Evolutionary conservation across 768 basidiomycete genomes (phyloP), one percentile per base, ranked within the genome.

Genomic region (Suillus subluteus): DNA sequence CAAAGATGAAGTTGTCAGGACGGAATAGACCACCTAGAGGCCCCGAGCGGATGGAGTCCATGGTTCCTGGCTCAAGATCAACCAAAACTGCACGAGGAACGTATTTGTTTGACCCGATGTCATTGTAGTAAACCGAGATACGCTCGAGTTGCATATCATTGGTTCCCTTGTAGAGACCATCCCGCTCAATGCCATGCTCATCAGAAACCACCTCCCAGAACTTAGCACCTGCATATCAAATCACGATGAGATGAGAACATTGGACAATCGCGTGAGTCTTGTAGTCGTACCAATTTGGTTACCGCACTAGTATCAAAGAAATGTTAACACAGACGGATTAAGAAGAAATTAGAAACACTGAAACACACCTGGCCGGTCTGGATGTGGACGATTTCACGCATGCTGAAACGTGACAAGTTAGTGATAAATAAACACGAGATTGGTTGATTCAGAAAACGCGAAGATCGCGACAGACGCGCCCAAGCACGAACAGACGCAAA

Each of bases 301-400:
- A 87, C 97, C 97, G 80, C 97, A 99, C 94, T 91, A 72, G 40
- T 46, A 74, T 72, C 68, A 69, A 76, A 74, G 71, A 69, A 66
- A 71, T 69, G 65, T 72, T 62, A 69, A 68, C 66, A 78, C 66
- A 72, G 78, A 73, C 68, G 2, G 73, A 67, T 54, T 52, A 38
- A 16, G 35, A 63, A 40, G 26, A 65, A 44, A 63, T 38, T 12
- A 64, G 59, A 16, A n/a, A 35, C 43, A 46, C 40, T 46, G 32
- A 61, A 62, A 78, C 84, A 73, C 75, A 95, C 95, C 89, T 98
- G 97, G 84, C 97, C 97, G 70, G 97, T 98, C 82, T 99, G 97
- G 76, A 99, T 90, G 84, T 99, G 97, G 79, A 99, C 96, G 82
- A 99, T 98, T 90, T 99, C 96, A 86, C 96, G 94, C 94, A 95